These are phyloP conservation scores for Rhynchosporium agropyri DNA, from an alignment of 2,329 filamentous ascomycete genomes.

Conservation along the genomic window DNA sequence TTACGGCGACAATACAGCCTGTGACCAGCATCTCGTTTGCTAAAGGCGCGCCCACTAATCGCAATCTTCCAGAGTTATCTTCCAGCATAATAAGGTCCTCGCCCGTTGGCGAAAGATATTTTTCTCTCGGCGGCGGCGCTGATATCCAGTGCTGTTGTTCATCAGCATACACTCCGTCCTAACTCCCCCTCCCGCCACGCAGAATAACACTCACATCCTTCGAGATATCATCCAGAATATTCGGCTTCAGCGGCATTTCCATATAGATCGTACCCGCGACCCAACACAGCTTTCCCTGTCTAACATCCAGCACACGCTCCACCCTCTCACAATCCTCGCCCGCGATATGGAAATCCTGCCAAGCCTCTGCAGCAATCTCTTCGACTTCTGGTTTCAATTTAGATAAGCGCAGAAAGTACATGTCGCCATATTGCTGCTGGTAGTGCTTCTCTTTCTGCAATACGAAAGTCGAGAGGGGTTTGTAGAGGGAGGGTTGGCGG, in stretches of 20 bases:
- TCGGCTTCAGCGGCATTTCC: conserved; percentile 95
- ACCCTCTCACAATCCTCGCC: conserved; percentile 75
- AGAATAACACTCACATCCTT: conserved; percentile 70
- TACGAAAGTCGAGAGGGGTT: conserved; percentile 72
- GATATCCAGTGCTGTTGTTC: conserved; percentile 77
- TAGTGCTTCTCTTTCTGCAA: conserved; percentile 76
- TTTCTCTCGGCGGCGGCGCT: conserved; percentile 74
- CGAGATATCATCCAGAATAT: conserved; percentile 90
- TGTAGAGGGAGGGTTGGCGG: conserved; percentile 66
- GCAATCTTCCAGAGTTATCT: conserved; percentile 89
- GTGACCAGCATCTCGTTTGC: conserved; percentile 77
- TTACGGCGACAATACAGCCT: conserved; percentile 88
- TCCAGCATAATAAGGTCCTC: conserved; percentile 81
- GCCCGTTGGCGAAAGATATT: conserved; percentile 67
- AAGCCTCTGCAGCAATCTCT: conserved; percentile 70
- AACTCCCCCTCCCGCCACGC: neutral
- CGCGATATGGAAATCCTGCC: conserved; percentile 77
- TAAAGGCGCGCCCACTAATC: conserved; percentile 72
- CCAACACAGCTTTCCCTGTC: conserved; percentile 95
- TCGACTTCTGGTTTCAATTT: conserved; percentile 86
- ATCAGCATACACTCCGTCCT: conserved; percentile 21
- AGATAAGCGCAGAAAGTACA: conserved; percentile 92
- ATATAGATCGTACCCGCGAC: conserved; percentile 94
- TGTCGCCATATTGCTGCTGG: conserved; percentile 93
- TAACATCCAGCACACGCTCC: conserved; percentile 89